These are phyloP conservation scores for Tuber aestivum DNA, from an alignment of 495 filamentous ascomycete genomes.

Conservation along the genomic window DNA sequence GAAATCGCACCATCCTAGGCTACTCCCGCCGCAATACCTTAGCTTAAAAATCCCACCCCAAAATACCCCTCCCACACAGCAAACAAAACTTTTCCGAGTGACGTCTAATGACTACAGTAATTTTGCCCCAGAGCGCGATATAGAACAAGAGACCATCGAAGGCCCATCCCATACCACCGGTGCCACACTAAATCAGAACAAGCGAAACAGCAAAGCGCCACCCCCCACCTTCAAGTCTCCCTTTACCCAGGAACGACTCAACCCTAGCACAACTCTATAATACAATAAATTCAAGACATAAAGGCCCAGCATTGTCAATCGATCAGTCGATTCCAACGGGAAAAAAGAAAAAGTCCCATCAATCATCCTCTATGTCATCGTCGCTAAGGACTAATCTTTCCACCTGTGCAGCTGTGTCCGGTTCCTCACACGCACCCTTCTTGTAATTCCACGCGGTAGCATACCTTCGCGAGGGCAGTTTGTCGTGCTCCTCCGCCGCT, in stretches of 20 bases:
- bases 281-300: neutral
- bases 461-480: constrained; percentile 29
- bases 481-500: constrained; percentile 47
- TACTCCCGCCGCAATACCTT: neutral
- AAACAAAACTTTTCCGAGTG: neutral
- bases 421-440: constrained; percentile 24
- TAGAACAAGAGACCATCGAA: neutral
- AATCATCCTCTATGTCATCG: constrained; percentile 85
- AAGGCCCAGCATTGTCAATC: neutral
- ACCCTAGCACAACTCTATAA: neutral
- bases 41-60: neutral
- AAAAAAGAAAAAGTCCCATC: neutral
- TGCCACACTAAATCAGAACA: neutral
- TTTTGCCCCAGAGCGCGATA: neutral
- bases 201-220: neutral
- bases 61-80: neutral
- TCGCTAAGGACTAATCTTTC: constrained; percentile 75
- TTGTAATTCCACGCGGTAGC: constrained; percentile 38
- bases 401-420: constrained; percentile 40
- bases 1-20: neutral
- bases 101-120: neutral
- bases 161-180: neutral
- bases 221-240: too few species aligned
- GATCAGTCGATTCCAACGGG: neutral
- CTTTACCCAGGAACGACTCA: neutral